Base-by-base conservation (phyloP, 345 rosid genomes). In the Reutealis trisperma region DNA sequence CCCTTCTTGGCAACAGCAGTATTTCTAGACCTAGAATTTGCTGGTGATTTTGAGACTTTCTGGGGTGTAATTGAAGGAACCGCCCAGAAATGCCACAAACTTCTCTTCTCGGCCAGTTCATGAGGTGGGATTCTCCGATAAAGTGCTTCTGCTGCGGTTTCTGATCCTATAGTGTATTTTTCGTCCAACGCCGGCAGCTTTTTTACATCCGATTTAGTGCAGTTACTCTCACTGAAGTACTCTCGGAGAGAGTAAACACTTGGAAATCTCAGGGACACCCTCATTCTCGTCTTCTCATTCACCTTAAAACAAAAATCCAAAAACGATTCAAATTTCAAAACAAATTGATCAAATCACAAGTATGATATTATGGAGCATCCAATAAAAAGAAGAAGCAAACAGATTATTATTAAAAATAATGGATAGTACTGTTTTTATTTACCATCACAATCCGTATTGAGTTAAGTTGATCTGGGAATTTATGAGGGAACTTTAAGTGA, bases 141-240 rank as follows among this genome's bases (percentile, higher is more conserved):
- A 37, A 94, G 92, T 30, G 90, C 83, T 16, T 90, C 91, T 2
- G 83, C 88, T 4, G 98, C 98, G 1, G 74, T 74, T 60, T 87
- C 90, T 16, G 87, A 79, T 37, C 81, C 83, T 79, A 94, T 66
- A 63, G 80, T 83, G 62, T 77, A 93, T 78, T 85, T 89, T 83
- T 91, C 93, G 71, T 92, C 99, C 42, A 96, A 76, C 21, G 88
- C 61, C 7, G 99, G 99, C 68, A 91, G 76, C 82, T 79, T 81
- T 84, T 80, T 80, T 22, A 9, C 67, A 51, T 81, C 86, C 74
- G 60, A 49, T 49, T 78, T 85, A 60, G 76, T 60, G 70, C 74
- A 68, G 68, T 60, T 83, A n/a, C 66, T 77, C 45, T 70, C 81
- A 49, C 74, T 80, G 79, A 93, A 89, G 85, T 90, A 84, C 13